phyloP scores from a whole-genome alignment of 2,329 filamentous ascomycete species.

The Venturia effusa region DNA sequence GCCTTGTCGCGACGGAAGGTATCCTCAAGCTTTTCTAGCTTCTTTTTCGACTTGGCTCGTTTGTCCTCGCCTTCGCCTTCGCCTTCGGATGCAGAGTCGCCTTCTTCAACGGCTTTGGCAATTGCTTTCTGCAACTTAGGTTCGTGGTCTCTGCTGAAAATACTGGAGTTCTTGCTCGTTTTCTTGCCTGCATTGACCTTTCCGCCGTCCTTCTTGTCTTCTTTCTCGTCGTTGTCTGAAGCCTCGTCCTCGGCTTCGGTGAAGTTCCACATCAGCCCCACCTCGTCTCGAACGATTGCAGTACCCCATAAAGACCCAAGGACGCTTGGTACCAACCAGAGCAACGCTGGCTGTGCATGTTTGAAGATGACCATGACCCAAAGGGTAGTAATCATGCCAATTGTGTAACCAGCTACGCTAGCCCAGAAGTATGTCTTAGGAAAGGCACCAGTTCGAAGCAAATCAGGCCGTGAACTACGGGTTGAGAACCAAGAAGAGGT shows the following conservation, averaged over 20 bases:
- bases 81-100: constrained; percentile 3
- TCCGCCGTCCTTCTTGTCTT: constrained; percentile 11
- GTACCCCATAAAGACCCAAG: constrained; percentile 65
- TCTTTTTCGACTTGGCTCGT: constrained; percentile 4
- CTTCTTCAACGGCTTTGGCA: neutral
- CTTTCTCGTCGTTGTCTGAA: constrained; percentile 13
- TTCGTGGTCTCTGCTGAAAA: neutral
- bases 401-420: constrained; percentile 62
- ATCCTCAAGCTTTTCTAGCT: constrained; percentile 7
- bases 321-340: constrained; percentile 87
- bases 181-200: constrained; percentile 5
- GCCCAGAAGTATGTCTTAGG: constrained; percentile 79
- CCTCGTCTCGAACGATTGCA: constrained; percentile 58
- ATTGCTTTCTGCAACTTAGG: constrained; percentile 7
- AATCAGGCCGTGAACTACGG: constrained; percentile 17
- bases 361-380: constrained; percentile 65
- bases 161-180: neutral
- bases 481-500: constrained; percentile 31
- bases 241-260: constrained; percentile 50
- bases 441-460: constrained; percentile 40
- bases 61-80: constrained; percentile 9
- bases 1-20: neutral
- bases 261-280: constrained; percentile 68
- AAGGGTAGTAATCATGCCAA: constrained; percentile 69
- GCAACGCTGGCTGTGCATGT: constrained; percentile 77